phyloP scores from a whole-genome alignment of 2,329 filamentous ascomycete species.

The Bipolaris cookei region DNA sequence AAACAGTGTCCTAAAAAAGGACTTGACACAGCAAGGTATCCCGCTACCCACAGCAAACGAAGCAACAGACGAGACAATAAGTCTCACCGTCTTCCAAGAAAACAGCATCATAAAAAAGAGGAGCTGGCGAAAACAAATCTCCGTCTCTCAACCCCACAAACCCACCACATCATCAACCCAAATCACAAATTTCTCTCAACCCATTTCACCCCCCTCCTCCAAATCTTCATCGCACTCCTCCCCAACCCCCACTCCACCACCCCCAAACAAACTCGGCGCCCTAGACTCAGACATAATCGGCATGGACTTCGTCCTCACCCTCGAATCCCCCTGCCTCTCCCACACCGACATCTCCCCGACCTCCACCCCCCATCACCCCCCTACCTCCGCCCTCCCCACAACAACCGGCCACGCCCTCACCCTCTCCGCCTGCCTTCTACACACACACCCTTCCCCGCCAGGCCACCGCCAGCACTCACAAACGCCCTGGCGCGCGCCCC shows the following conservation, averaged over 20 bases:
- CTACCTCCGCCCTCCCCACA: no score
- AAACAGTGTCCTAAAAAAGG: constrained; percentile 28
- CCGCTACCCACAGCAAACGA: constrained; percentile 1
- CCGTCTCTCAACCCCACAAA: not conserved
- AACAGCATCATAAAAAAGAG: not conserved
- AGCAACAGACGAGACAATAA: not conserved
- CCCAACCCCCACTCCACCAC: no score
- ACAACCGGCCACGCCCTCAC: no score
- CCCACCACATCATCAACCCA: no score
- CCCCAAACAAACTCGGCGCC: not conserved
- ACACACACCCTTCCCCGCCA: no score
- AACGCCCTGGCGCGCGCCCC: no score
- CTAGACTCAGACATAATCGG: constrained; percentile 21
- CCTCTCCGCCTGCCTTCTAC: no score
- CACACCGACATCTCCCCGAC: constrained; percentile 31
- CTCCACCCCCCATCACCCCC: not conserved
- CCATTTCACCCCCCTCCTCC: no score
- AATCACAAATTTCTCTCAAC: no score
- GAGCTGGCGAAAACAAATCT: constrained; percentile 7
- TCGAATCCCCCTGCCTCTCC: constrained; percentile 45
- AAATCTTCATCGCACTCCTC: no score
- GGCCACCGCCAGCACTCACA: no score
- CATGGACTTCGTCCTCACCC: constrained; percentile 46
- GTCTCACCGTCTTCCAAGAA: not conserved
- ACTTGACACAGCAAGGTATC: constrained; percentile 29